Evolutionary conservation across 75 land plant species (phyloP).

Genomic region (Pinus tabuliformis): DNA sequence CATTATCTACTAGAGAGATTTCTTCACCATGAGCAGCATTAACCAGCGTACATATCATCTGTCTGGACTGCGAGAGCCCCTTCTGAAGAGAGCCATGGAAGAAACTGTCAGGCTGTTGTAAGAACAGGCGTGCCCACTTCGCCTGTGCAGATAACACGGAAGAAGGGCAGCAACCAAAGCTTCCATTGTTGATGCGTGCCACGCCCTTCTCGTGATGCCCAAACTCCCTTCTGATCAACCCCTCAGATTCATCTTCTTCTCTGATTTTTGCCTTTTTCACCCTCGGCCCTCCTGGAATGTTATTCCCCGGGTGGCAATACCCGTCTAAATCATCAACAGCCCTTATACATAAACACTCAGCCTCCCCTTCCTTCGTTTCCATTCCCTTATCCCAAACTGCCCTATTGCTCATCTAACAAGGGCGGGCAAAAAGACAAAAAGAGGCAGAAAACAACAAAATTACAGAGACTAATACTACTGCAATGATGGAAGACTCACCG

Average conservation of each 20-base stretch:
- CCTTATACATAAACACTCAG: no score
- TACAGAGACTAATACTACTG: no score
- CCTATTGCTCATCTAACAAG: no score
- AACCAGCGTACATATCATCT: constrained; percentile 21
- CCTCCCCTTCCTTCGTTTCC: no score
- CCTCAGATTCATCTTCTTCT: constrained; percentile 1
- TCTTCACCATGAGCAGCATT: constrained; percentile 20
- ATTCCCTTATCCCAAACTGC: no score
- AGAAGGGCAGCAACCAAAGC: constrained; percentile 47
- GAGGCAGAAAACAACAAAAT: no score
- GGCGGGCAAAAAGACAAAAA: no score
- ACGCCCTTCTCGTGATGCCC: constrained; percentile 31
- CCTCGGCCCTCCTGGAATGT: not conserved
- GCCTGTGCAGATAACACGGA: constrained; percentile 32
- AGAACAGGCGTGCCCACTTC: constrained; percentile 24
- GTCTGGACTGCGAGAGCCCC: constrained; percentile 19
- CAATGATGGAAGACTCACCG: no score
- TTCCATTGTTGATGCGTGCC: constrained; percentile 48
- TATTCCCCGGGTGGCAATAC: not conserved
- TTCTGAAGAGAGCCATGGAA: constrained; percentile 31
- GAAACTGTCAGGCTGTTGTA: constrained; percentile 43
- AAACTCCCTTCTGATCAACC: constrained; percentile 21
- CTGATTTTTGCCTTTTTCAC: constrained; percentile 4
- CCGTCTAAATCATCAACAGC: not conserved
- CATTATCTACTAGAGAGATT: constrained; percentile 47